Percentiles rank a stretch among this genome's conserved stretches.
These are phyloP conservation scores for Vitis cinerea DNA, from an alignment of 164 flowering plant species.

Conservation along the genomic window DNA sequence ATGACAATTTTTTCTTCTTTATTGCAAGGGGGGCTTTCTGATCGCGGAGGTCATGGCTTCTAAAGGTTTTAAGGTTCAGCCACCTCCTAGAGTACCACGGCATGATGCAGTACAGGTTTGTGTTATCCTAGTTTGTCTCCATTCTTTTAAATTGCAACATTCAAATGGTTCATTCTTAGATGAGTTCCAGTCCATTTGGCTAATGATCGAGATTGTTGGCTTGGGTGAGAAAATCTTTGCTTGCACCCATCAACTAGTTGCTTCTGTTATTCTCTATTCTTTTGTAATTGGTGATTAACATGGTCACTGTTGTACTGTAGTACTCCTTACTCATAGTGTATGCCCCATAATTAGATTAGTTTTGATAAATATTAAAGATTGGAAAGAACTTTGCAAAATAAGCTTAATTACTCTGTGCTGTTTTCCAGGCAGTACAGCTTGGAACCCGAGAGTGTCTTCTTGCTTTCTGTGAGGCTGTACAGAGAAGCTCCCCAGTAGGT, in stretches of 20 bases:
- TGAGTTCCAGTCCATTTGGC: background rate
- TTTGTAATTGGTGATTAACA: background rate
- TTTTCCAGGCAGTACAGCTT: conserved; percentile 75
- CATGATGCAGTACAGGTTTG: conserved; percentile 84
- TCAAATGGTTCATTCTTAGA: background rate
- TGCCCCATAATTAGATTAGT: background rate
- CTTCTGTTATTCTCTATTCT: background rate
- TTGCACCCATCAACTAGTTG: background rate
- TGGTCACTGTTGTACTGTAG: background rate
- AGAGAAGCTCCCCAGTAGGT: conserved; percentile 80
- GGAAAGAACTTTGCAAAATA: background rate
- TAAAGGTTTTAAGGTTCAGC: conserved; percentile 76
- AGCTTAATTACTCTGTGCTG: background rate
- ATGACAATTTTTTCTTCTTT: conserved; percentile 2
- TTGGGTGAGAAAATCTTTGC: background rate
- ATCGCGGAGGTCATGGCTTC: conserved; percentile 87
- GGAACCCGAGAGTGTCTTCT: conserved; percentile 70
- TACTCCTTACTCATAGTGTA: background rate
- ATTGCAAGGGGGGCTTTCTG: conserved; percentile 61
- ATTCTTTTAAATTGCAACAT: background rate
- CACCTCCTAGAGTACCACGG: conserved; percentile 66
- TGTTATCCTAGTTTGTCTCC: background rate
- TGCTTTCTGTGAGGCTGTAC: conserved; percentile 90
- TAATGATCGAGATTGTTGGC: background rate
- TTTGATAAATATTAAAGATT: background rate